Percentiles rank a stretch among this genome's conserved stretches.
Conservation (phyloP, 164 flowering plant genomes). For the Liriodendron chinense region DNA sequence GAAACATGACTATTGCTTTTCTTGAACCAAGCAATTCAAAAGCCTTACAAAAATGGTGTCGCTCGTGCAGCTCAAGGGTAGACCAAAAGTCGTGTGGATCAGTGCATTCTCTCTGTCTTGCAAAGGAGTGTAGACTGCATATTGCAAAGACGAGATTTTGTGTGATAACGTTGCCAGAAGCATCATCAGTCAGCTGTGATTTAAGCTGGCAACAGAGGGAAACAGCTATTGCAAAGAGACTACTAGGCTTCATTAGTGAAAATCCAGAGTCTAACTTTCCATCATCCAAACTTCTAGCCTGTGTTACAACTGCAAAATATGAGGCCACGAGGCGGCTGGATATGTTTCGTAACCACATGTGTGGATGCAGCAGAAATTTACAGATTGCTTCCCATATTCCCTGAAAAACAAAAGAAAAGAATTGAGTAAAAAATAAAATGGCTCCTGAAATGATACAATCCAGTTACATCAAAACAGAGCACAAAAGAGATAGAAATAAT, state of each 20-base stretch:
- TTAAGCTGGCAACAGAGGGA: constrained; percentile 74
- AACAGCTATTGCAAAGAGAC: constrained; percentile 65
- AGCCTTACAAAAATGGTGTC: constrained; percentile 48
- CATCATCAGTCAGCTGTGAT: constrained; percentile 48
- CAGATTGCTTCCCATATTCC: constrained; percentile 67
- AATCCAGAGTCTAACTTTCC: constrained; percentile 23
- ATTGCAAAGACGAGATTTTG: constrained; percentile 64
- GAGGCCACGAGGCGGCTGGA: constrained; percentile 58
- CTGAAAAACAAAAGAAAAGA: constrained; percentile 30
- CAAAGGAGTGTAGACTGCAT: constrained; percentile 47
- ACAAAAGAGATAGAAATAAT: background rate
- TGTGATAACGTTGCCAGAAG: constrained; percentile 29
- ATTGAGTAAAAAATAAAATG: background rate
- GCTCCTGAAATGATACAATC: background rate
- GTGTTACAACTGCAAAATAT: constrained; percentile 43
- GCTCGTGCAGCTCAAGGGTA: constrained; percentile 44
- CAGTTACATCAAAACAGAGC: background rate
- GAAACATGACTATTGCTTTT: constrained; percentile 36
- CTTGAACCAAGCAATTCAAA: constrained; percentile 62
- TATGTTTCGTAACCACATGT: constrained; percentile 64
- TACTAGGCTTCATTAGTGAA: constrained; percentile 54
- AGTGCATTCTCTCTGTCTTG: constrained; percentile 21
- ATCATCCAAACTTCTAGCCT: constrained; percentile 21
- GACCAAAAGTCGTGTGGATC: constrained; percentile 48
- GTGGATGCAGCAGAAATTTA: constrained; percentile 71